Base-by-base conservation (phyloP, 75 land plant genomes). In the Sequoia sempervirens region DNA sequence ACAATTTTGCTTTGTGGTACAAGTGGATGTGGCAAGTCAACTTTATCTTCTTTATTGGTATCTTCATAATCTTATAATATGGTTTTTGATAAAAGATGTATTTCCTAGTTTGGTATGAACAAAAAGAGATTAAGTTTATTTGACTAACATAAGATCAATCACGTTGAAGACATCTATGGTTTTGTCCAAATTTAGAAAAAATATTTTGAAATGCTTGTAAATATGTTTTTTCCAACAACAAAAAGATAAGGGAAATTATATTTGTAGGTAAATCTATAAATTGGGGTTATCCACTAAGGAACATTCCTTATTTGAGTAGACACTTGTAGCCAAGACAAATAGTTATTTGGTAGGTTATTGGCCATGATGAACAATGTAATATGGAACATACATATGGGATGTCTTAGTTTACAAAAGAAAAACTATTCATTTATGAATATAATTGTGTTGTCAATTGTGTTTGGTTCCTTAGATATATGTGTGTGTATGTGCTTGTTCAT, bases 11-110 rank as follows among this genome's bases (percentile, higher is more conserved):
- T 90, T 32, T 90, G 91, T 83, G 91, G 91, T n/a, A 89, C 91
- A 43, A 89, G 91, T 82, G 91, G 91, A 53, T 90, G 91, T 86
- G 91, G 91, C 81, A 90, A 90, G 86, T 90, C 91, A 54, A 89
- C 91, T 13, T 84, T 90, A 45, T 86, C 91, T 47, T 79, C 91
- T 38, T 86, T 90, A 82, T 85, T 90, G 91, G 91, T 89, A 88
- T 79, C 73, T 84, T 76, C 34, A 34, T 54, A 54, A 18, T 17
- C 34, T 13, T 50, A 1, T 13, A 12, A 50, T 50, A 50, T 12
- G 53, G 15, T 50, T 81, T 45, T 17, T 32, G 13, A 30, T 34
- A 18, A 34, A 50, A 28, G 15, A 32, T 20, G 11, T 34, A 79
- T 41, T 10, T 43, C 41, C 47, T 78, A 78, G 4, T 78, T 78